phyloP scores from a whole-genome alignment of 805 yeast species.

The Lachancea cidri region DNA sequence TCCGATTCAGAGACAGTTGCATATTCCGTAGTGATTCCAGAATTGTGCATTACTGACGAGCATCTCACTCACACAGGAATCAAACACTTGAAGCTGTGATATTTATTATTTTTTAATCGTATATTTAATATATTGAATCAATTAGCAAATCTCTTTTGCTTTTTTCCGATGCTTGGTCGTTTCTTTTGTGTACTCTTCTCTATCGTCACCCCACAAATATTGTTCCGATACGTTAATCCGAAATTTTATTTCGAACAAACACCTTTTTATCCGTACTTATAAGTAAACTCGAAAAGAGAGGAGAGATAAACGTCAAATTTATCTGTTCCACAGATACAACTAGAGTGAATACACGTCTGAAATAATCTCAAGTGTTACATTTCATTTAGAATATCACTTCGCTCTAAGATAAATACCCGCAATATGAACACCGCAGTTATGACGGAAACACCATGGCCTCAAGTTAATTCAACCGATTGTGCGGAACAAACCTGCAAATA shows the following conservation, averaged over 20 bases:
- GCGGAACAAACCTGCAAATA: constrained; percentile 22
- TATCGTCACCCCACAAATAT: neutral
- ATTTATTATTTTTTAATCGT: neutral
- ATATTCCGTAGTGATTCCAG: constrained; percentile 71
- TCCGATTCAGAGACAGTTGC: constrained; percentile 49
- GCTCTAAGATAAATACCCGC: neutral
- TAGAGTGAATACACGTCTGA: too few relatives aligned
- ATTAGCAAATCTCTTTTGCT: too few relatives aligned
- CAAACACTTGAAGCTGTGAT: constrained; percentile 19
- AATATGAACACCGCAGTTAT: neutral
- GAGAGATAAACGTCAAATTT: neutral
- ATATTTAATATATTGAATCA: too few relatives aligned
- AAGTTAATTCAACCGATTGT: neutral
- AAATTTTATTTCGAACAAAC: neutral
- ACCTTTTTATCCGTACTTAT: neutral
- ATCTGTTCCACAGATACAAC: too few relatives aligned
- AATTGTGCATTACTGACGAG: constrained; percentile 33
- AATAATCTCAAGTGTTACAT: too few relatives aligned
- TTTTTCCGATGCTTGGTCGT: neutral
- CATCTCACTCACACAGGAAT: constrained; percentile 25
- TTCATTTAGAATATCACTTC: neutral
- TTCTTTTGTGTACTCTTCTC: neutral
- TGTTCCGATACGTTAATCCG: neutral
- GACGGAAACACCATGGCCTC: constrained; percentile 5
- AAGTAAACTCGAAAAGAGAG: neutral